A percentile compares a stretch with the other conserved stretches of the same genome.
These are phyloP conservation scores for Parsonsia alboflavescens DNA, from an alignment of 257 asterid genomes.

Conservation along the genomic window DNA sequence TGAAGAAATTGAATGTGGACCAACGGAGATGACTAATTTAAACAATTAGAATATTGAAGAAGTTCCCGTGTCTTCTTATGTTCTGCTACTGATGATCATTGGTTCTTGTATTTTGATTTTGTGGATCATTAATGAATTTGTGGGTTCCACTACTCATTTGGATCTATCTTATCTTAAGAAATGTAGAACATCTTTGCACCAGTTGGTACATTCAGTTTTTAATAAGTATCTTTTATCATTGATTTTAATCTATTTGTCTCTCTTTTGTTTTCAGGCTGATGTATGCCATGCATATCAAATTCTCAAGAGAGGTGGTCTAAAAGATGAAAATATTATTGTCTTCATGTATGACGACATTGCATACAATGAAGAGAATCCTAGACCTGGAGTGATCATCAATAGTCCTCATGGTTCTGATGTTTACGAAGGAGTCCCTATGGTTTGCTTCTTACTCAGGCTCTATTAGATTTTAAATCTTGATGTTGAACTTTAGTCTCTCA, in stretches of 20 bases:
- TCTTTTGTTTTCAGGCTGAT: conserved; percentile 60
- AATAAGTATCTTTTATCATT: not conserved
- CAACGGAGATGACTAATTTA: not conserved
- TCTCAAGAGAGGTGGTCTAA: conserved; percentile 78
- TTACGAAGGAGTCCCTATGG: conserved; percentile 95
- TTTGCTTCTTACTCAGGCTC: conserved; percentile 21
- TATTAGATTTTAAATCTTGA: conserved; percentile 10
- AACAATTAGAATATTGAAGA: not conserved
- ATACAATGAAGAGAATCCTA: conserved; percentile 63
- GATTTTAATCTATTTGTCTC: not conserved
- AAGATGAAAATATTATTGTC: conserved; percentile 84
- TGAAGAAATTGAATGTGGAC: not conserved
- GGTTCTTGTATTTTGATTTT: not conserved
- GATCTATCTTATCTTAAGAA: not conserved
- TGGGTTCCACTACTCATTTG: not conserved
- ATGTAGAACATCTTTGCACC: not conserved
- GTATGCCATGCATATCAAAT: conserved; percentile 96
- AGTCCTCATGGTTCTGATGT: conserved; percentile 84
- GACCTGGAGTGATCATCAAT: conserved; percentile 84
- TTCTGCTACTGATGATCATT: not conserved
- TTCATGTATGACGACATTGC: conserved; percentile 97
- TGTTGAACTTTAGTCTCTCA: conserved; percentile 16
- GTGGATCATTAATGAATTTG: not conserved
- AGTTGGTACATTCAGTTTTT: not conserved
- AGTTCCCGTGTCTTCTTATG: not conserved